Evolutionary conservation across 2,329 filamentous ascomycete genomes (phyloP).

Genomic region (Cladophialophora carrionii): DNA sequence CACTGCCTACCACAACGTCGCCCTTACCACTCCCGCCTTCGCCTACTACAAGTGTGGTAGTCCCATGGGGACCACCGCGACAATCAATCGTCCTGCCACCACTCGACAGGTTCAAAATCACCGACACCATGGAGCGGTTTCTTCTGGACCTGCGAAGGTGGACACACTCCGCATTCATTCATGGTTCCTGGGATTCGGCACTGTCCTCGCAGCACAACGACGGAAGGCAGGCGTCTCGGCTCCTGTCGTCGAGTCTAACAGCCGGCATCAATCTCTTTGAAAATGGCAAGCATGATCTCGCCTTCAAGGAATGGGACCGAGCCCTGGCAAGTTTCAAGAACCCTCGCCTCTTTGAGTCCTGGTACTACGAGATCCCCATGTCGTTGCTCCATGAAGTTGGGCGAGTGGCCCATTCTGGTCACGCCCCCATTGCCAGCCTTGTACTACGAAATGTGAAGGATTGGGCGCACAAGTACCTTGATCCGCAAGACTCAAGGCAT

Average conservation of each 20-base stretch:
- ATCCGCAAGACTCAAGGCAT: constrained; percentile 25
- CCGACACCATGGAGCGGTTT: constrained; percentile 20
- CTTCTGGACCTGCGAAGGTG: constrained; percentile 28
- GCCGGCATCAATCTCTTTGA: constrained; percentile 30
- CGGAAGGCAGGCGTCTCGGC: constrained; percentile 26
- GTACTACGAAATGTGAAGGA: constrained; percentile 20
- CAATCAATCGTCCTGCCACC: constrained; percentile 13
- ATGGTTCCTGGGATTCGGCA: constrained; percentile 27
- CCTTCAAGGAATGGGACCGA: constrained; percentile 25
- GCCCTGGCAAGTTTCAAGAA: constrained; percentile 30
- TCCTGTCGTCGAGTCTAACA: constrained; percentile 23
- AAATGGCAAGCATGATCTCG: constrained; percentile 24
- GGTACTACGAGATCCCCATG: constrained; percentile 35
- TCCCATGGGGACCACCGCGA: constrained; percentile 2
- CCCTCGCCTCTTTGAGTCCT: constrained; percentile 29
- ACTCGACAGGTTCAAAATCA: constrained; percentile 19
- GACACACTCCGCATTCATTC: constrained; percentile 31
- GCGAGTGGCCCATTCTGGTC: constrained; percentile 29
- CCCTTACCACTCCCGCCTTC: not conserved
- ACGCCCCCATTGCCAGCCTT: constrained; percentile 18
- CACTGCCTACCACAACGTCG: constrained; percentile 11
- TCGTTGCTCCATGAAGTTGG: constrained; percentile 32
- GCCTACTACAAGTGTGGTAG: constrained; percentile 1
- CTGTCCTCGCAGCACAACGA: constrained; percentile 22
- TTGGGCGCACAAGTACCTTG: constrained; percentile 27